These are phyloP conservation scores for Cladosporium sphaerospermum DNA, from an alignment of 2,329 filamentous ascomycete genomes.

Conservation along the genomic window DNA sequence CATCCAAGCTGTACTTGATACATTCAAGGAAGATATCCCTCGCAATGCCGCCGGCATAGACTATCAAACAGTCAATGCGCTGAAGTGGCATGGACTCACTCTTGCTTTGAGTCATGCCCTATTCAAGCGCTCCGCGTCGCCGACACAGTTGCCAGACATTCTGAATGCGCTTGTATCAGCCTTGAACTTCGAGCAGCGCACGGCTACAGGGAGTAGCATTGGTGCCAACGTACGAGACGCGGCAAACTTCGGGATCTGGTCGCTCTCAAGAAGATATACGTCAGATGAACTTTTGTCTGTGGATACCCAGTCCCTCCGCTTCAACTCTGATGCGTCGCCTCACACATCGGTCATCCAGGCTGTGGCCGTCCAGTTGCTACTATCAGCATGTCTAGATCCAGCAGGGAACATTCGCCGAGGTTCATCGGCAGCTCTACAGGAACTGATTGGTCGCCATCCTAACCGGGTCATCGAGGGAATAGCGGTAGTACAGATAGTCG, in stretches of 20 bases:
- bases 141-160: slow-evolving; percentile 63
- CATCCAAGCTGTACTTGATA: slow-evolving; percentile 75
- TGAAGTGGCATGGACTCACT: slow-evolving; percentile 89
- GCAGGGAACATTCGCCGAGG: slow-evolving; percentile 90
- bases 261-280: slow-evolving; percentile 77
- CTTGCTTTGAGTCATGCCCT: slow-evolving; percentile 81
- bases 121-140: slow-evolving; percentile 74
- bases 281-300: slow-evolving; percentile 69
- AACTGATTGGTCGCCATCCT: slow-evolving; percentile 87
- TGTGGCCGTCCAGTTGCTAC: slow-evolving; percentile 73
- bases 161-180: slow-evolving; percentile 72
- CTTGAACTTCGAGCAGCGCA: slow-evolving; percentile 81
- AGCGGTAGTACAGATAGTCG: slow-evolving; percentile 76
- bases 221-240: slow-evolving; percentile 91
- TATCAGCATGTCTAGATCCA: slow-evolving; percentile 77
- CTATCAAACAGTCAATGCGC: slow-evolving; percentile 68
- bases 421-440: slow-evolving; percentile 87
- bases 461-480: slow-evolving; percentile 79
- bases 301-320: slow-evolving; percentile 26
- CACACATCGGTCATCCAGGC: slow-evolving; percentile 47
- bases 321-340: not conserved
- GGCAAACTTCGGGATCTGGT: slow-evolving; percentile 94
- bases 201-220: slow-evolving; percentile 73
- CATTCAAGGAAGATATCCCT: slow-evolving; percentile 57
- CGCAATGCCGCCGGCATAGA: slow-evolving; percentile 45